Evolutionary conservation across 495 filamentous ascomycete species (phyloP).

Genomic region (Corynascus novoguineensis): DNA sequence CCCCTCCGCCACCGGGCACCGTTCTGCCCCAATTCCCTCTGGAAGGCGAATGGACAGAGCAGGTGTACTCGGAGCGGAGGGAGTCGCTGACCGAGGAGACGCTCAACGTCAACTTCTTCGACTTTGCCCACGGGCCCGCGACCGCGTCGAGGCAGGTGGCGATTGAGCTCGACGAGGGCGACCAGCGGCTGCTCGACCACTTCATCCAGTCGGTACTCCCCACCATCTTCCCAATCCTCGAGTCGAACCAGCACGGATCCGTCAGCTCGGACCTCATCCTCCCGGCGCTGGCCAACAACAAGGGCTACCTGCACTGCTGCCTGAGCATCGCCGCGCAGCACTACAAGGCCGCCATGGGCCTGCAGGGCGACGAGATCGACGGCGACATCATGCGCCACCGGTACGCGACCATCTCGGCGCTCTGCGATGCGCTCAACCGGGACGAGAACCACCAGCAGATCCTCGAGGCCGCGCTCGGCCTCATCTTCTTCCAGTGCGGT

Average conservation of each 20-base stretch:
- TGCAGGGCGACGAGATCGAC: conserved; percentile 69
- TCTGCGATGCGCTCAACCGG: conserved; percentile 74
- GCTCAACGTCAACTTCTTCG: conserved; percentile 68
- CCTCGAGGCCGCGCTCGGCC: conserved; percentile 86
- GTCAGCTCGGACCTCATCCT: conserved; percentile 75
- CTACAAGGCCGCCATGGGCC: conserved; percentile 67
- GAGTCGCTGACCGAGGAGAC: conserved; percentile 61
- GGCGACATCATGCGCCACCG: conserved; percentile 91
- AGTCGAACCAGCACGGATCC: conserved; percentile 77
- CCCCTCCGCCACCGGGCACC: conserved; percentile 61
- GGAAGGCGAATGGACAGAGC: conserved; percentile 69
- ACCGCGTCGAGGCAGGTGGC: conserved; percentile 55
- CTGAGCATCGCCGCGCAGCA: conserved; percentile 94
- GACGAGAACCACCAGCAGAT: conserved; percentile 83
- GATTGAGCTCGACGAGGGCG: conserved; percentile 83
- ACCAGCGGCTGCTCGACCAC: conserved; percentile 81
- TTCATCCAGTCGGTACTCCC: conserved; percentile 85
- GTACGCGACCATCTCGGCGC: conserved; percentile 76
- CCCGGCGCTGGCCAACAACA: conserved; percentile 80
- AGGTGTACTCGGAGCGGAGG: conserved; percentile 62
- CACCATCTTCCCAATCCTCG: conserved; percentile 84
- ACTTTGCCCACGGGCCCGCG: conserved; percentile 59
- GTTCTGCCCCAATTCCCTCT: conserved; percentile 58
- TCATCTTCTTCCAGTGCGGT: conserved; percentile 96
- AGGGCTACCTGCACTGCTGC: conserved; percentile 91